phyloP scores from a whole-genome alignment of 1,139 yeast genomes.

The Magnusiomyces tetraspermus region DNA sequence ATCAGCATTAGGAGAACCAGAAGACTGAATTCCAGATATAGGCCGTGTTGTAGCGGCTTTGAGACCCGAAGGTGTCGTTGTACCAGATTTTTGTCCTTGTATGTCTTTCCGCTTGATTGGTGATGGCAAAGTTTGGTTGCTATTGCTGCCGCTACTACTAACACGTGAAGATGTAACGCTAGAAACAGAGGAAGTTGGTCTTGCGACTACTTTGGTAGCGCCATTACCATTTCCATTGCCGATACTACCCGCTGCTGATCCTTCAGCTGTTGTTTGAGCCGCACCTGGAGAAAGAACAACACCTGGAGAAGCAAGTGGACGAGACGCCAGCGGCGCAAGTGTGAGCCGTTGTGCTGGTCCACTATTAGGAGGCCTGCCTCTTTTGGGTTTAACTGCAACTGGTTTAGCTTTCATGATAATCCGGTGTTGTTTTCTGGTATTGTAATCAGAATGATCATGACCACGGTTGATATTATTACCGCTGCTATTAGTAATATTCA shows the following conservation, averaged over 20 bases:
- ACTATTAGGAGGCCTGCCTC: constrained; percentile 15
- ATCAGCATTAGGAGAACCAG: neutral
- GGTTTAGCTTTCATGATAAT: too few relatives aligned
- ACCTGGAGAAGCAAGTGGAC: constrained; percentile 4
- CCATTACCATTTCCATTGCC: too few relatives aligned
- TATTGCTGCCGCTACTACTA: too few relatives aligned
- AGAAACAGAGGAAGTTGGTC: neutral
- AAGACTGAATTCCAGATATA: neutral
- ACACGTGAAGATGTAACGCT: too few relatives aligned
- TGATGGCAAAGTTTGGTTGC: too few relatives aligned
- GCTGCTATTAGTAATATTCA: too few relatives aligned
- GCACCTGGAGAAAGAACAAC: neutral
- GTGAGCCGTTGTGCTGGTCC: constrained; percentile 12
- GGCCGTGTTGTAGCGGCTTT: neutral
- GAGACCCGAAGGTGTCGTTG: neutral
- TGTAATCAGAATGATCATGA: too few relatives aligned
- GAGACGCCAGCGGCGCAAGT: constrained; percentile 13
- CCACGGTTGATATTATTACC: too few relatives aligned
- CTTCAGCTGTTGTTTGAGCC: neutral
- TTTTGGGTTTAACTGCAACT: constrained; percentile 8
- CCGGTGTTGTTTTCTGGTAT: too few relatives aligned
- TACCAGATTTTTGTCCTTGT: neutral
- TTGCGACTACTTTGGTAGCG: neutral
- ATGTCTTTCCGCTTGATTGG: too few relatives aligned
- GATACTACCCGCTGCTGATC: too few relatives aligned